Base-by-base conservation (phyloP, 2,329 filamentous ascomycete species). In the Microdochium bolleyi region DNA sequence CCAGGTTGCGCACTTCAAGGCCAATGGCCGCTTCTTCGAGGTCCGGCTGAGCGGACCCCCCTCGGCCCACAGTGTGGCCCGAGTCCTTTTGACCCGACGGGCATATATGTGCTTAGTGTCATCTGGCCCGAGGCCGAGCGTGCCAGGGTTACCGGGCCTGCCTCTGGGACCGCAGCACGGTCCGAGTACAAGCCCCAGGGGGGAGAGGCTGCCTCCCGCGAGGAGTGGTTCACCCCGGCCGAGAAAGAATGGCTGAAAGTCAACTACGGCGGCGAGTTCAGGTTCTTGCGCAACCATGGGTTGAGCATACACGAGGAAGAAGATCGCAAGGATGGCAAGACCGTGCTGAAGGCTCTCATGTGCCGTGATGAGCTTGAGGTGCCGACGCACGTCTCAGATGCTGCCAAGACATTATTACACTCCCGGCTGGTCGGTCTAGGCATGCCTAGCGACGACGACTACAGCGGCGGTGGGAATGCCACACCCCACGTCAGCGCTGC, bases 251-350 rank as follows among this genome's bases (percentile, higher is more conserved):
- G 65, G 61, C 57, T 73, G 34, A 70, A 68, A 50, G 46, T 60
- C 8, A 14, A 70, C 50, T 71, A 58, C 37, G 53, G 57, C 10
- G 54, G 54, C 32, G 66, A 72, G 53, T 70, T 61, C 54, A 55
- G 65, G 10, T 72, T 73, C 52, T 61, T 73, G 3, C 34, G 27
- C 2, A 19, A 25, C 5, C 53, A 64, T 52, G 62, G 64, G 0
- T 57, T 72, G 22, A 66, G 53, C 16, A 70, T 72, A 49, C 55
- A 65, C 55, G 64, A 68, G 9, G 66, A 71, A 3, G 65, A 71
- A 48, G 64, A 72, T 52, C 67, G 69, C 27, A 65, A 60, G 49
- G 61, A 70, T 50, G 69, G 69, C 4, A 56, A 66, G 9, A 13
- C 9, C 3, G 64, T 71, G 27, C 44, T 64, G 37, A 41, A 14